These are phyloP conservation scores for Scheffersomyces coipomensis DNA, from an alignment of 805 yeast species.

Conservation along the genomic window DNA sequence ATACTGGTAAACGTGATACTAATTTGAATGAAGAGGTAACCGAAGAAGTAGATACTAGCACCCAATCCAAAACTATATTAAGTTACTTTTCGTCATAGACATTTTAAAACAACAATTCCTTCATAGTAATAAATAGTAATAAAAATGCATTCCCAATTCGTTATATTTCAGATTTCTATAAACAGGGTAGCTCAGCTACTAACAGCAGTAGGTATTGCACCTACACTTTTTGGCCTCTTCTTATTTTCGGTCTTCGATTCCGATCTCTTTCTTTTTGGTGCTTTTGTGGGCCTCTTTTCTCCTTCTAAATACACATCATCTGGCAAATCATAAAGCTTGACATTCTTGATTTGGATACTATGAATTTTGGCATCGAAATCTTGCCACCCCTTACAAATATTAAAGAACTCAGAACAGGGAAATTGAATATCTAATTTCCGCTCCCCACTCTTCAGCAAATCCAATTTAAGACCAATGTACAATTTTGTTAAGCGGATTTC, in stretches of 20 bases:
- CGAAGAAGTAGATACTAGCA: too few relatives aligned
- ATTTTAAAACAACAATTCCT: too few relatives aligned
- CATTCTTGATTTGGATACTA: constrained; percentile 64
- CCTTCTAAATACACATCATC: constrained; percentile 74
- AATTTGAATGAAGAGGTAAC: too few relatives aligned
- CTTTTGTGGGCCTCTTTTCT: constrained; percentile 71
- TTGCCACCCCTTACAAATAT: constrained; percentile 71
- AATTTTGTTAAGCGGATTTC: constrained; percentile 67
- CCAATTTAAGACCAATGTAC: constrained; percentile 72
- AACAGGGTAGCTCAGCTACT: too few relatives aligned
- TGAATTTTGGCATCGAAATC: constrained; percentile 61
- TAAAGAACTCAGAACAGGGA: constrained; percentile 88
- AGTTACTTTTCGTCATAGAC: too few relatives aligned
- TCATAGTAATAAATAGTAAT: too few relatives aligned
- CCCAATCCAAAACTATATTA: too few relatives aligned
- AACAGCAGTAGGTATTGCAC: constrained; percentile 9
- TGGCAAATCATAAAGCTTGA: constrained; percentile 73
- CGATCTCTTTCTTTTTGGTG: constrained; percentile 36
- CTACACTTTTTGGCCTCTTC: constrained; percentile 23
- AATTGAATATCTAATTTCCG: constrained; percentile 74
- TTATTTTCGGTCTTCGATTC: constrained; percentile 9
- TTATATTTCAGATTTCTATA: too few relatives aligned
- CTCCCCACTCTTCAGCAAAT: constrained; percentile 43
- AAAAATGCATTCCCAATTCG: too few relatives aligned
- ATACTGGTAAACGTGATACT: constrained; percentile 31